Evolutionary conservation across 306 rosid species (phyloP).

Genomic region (Lathyrus tuberosus): DNA sequence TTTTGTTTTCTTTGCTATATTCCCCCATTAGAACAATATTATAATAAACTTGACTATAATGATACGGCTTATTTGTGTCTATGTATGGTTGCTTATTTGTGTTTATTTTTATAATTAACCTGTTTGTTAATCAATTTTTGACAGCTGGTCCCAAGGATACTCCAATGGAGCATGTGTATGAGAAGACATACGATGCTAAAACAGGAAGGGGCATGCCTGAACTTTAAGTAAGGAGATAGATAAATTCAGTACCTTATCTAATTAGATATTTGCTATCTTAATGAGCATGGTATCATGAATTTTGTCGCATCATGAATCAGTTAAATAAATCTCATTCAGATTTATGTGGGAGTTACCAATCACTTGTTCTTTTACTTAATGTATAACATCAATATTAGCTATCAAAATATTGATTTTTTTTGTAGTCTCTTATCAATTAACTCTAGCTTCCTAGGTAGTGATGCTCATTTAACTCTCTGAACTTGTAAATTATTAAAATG

Average conservation of each 20-base stretch:
- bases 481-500: neutral
- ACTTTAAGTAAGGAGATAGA: constrained; percentile 58
- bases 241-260: constrained; percentile 13
- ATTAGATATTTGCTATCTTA: constrained; percentile 18
- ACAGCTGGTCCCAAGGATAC: too few species aligned
- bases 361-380: neutral
- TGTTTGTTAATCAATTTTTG: too few species aligned
- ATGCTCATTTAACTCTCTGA: neutral
- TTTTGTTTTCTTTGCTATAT: too few species aligned
- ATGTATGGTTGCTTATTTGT: too few species aligned
- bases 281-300: constrained; percentile 22
- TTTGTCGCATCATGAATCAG: constrained; percentile 3
- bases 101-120: too few species aligned
- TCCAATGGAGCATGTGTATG: too few species aligned
- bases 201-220: too few species aligned
- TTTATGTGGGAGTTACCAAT: neutral
- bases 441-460: neutral
- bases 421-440: too few species aligned
- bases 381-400: neutral
- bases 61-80: too few species aligned
- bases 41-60: too few species aligned
- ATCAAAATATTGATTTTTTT: neutral
- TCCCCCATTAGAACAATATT: too few species aligned
- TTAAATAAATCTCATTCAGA: constrained; percentile 17
- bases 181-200: too few species aligned